phyloP scores from a whole-genome alignment of 495 filamentous ascomycete species.

The Penicillium subrubescens region DNA sequence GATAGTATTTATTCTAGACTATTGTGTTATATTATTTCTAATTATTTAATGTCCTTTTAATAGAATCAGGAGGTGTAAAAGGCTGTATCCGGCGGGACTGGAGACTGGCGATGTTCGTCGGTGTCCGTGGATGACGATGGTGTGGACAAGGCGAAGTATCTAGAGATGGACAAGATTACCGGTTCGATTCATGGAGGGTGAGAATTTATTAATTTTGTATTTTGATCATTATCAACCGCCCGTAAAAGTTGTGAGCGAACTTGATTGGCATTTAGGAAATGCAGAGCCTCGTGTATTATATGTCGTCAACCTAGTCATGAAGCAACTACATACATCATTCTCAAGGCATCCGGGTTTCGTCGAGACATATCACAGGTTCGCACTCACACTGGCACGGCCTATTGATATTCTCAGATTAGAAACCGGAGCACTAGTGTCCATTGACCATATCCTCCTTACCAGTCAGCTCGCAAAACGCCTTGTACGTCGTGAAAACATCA shows the following conservation, averaged over 20 bases:
- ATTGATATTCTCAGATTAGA: slow-evolving; percentile 26
- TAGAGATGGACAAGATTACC: too few species aligned
- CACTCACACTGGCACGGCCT: slow-evolving; percentile 17
- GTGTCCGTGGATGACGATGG: too few species aligned
- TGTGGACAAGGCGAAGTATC: too few species aligned
- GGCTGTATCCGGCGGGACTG: too few species aligned
- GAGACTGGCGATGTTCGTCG: too few species aligned
- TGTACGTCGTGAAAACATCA: slow-evolving; percentile 82
- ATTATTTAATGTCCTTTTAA: too few species aligned
- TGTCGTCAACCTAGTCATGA: neutral
- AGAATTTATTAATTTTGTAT: too few species aligned
- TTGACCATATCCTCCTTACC: slow-evolving; percentile 52
- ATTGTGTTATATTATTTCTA: too few species aligned
- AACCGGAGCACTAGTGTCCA: slow-evolving; percentile 31
- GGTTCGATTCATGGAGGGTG: too few species aligned
- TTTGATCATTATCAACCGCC: neutral
- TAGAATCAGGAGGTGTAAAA: too few species aligned
- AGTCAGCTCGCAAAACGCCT: slow-evolving; percentile 89
- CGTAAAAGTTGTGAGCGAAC: neutral
- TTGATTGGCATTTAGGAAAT: neutral
- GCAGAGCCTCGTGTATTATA: neutral
- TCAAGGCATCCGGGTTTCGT: neutral
- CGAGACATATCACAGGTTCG: slow-evolving; percentile 24
- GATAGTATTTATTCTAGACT: too few species aligned
- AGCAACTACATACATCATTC: neutral